A percentile compares a stretch with the other conserved stretches of the same genome.
phyloP scores from a whole-genome alignment of 1,284 basidiomycete species.

The Rhodofomes roseus region DNA sequence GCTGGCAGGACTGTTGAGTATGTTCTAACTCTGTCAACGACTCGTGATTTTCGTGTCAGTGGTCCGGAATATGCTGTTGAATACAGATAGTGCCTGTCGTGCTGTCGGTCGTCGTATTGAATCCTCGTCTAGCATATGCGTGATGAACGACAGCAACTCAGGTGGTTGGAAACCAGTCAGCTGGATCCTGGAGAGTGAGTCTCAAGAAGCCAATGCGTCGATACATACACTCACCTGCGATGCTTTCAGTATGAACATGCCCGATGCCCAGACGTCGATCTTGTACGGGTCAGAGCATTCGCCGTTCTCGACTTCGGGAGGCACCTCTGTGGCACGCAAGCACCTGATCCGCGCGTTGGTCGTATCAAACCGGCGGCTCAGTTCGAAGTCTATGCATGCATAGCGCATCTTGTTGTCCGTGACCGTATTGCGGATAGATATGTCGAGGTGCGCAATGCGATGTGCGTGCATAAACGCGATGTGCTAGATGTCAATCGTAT shows the following conservation, averaged over 20 bases:
- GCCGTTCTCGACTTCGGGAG: conserved; percentile 62
- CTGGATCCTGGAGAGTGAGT: conserved; percentile 32
- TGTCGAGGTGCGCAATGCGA: conserved; percentile 64
- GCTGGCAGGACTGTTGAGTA: no score
- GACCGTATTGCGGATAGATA: conserved; percentile 64
- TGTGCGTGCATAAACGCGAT: conserved; percentile 65
- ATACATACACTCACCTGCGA: conserved; percentile 46
- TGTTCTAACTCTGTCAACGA: conserved; percentile 7
- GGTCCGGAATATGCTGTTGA: conserved; percentile 40
- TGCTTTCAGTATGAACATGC: conserved; percentile 55
- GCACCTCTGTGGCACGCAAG: conserved; percentile 56
- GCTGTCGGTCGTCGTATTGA: conserved; percentile 51
- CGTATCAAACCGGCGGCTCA: conserved; percentile 50
- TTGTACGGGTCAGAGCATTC: conserved; percentile 58
- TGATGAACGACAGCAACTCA: conserved; percentile 49
- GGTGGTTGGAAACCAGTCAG: conserved; percentile 52
- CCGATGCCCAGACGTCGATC: conserved; percentile 69
- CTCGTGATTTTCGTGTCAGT: conserved; percentile 29
- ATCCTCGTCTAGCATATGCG: conserved; percentile 51
- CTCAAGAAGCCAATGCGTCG: not conserved
- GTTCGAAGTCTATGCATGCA: conserved; percentile 71
- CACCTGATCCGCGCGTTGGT: conserved; percentile 36
- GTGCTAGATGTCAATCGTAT: conserved; percentile 40
- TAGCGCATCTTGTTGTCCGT: conserved; percentile 60
- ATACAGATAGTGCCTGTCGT: conserved; percentile 42